Evolutionary conservation across 768 basidiomycete genomes (phyloP).

Genomic region (Mycena epipterygia): DNA sequence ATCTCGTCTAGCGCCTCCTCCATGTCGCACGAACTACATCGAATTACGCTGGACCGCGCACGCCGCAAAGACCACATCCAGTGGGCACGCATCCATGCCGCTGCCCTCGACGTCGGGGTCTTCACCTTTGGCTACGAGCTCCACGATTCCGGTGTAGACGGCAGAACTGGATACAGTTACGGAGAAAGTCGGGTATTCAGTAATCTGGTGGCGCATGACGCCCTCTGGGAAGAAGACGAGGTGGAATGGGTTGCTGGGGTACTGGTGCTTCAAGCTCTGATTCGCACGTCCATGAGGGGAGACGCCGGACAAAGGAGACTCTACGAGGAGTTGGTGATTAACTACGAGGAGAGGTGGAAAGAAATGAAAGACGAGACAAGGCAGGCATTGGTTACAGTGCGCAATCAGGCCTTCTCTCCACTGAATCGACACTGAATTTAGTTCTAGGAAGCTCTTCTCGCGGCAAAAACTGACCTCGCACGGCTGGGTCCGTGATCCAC

Average conservation of each 20-base stretch:
- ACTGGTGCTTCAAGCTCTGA: slow-evolving; percentile 69
- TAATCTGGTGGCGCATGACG: slow-evolving; percentile 73
- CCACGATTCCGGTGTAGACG: slow-evolving; percentile 46
- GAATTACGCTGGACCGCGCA: slow-evolving; percentile 71
- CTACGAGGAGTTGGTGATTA: slow-evolving; percentile 67
- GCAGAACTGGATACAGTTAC: slow-evolving; percentile 59
- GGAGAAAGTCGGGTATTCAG: slow-evolving; percentile 63
- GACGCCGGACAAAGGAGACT: slow-evolving; percentile 63
- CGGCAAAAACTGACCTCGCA: slow-evolving; percentile 68
- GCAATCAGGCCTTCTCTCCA: slow-evolving; percentile 31
- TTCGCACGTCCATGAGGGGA: slow-evolving; percentile 65
- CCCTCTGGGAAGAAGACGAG: slow-evolving; percentile 76
- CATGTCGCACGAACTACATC: slow-evolving; percentile 72
- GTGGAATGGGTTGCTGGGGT: slow-evolving; percentile 80
- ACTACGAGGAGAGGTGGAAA: slow-evolving; percentile 77
- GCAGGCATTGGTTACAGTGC: slow-evolving; percentile 71
- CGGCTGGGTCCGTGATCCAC: slow-evolving; percentile 46
- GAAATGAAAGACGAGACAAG: slow-evolving; percentile 78
- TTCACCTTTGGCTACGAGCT: slow-evolving; percentile 55
- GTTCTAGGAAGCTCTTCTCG: slow-evolving; percentile 62
- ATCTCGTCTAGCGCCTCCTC: slow-evolving; percentile 46
- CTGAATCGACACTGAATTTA: background rate
- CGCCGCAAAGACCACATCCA: slow-evolving; percentile 74
- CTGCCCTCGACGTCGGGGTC: slow-evolving; percentile 72
- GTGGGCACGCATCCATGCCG: slow-evolving; percentile 77